phyloP scores from a whole-genome alignment of 176 grass and related monocot species.

The Dendrocalamus sinicus region DNA sequence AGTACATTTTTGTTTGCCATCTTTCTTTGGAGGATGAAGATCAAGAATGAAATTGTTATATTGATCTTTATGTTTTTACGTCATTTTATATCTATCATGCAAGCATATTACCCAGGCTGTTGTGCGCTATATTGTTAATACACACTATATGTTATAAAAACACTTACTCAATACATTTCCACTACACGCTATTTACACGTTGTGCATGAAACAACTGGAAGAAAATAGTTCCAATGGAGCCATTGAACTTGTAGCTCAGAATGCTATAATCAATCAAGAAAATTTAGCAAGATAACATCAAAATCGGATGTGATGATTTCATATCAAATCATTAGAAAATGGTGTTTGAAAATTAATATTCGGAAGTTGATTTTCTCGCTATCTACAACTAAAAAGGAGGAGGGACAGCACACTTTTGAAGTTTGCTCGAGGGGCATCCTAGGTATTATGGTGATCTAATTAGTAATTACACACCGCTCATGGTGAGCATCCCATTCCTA shows the following conservation, averaged over 20 bases:
- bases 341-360: background rate
- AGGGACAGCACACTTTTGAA: background rate
- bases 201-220: background rate
- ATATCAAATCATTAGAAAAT: background rate
- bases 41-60: background rate
- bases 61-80: background rate
- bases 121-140: background rate
- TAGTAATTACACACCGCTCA: background rate
- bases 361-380: background rate
- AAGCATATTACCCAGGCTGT: background rate
- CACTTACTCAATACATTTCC: background rate
- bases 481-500: too few species aligned
- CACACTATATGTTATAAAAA: conserved; percentile 12
- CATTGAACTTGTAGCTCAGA: conserved; percentile 9
- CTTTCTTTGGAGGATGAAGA: background rate
- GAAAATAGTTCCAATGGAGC: background rate
- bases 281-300: background rate
- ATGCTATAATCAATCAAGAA: conserved; percentile 30
- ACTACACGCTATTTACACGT: background rate
- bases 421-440: background rate
- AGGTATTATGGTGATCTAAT: background rate
- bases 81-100: background rate
- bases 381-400: background rate
- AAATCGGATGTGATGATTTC: background rate
- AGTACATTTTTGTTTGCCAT: conserved; percentile 1